A percentile compares a stretch with the other conserved stretches of the same genome.
phyloP scores from a whole-genome alignment of 2,329 filamentous ascomycete species.

The Alternaria brassicae region DNA sequence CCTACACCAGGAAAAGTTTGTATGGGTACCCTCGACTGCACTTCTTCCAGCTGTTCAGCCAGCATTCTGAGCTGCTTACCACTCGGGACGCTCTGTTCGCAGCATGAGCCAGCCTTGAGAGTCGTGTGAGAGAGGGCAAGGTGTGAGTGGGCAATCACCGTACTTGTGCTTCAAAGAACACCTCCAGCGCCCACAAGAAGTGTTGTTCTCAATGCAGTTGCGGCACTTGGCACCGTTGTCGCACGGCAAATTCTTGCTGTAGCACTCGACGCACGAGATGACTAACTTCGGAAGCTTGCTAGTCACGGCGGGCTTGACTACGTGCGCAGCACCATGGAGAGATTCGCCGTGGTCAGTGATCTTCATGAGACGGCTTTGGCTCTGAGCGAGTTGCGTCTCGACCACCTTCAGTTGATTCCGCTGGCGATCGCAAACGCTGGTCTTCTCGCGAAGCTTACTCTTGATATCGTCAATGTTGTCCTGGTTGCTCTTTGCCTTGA shows the following conservation, averaged over 20 bases:
- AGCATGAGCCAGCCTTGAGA: constrained; percentile 26
- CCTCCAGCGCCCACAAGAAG: constrained; percentile 37
- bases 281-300: constrained; percentile 12
- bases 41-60: neutral
- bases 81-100: constrained; percentile 20
- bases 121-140: constrained; percentile 35
- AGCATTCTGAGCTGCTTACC: constrained; percentile 13
- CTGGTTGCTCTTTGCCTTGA: constrained; percentile 11
- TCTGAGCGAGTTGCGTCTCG: constrained; percentile 11
- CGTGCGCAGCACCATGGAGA: constrained; percentile 37
- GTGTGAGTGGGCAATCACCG: constrained; percentile 28
- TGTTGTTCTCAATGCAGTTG: constrained; percentile 28
- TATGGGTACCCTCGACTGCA: neutral
- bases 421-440: constrained; percentile 24
- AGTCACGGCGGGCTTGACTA: constrained; percentile 33
- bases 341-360: constrained; percentile 19
- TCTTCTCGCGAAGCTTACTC: constrained; percentile 29
- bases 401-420: constrained; percentile 22
- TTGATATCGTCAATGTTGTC: constrained; percentile 14
- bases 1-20: neutral
- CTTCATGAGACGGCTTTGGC: constrained; percentile 13
- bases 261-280: constrained; percentile 41
- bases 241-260: constrained; percentile 32
- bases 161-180: constrained; percentile 37
- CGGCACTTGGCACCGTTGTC: constrained; percentile 32